Evolutionary conservation across 192 early-diverging fungal genomes (phyloP).

Genomic region (Dissophora globulifera): DNA sequence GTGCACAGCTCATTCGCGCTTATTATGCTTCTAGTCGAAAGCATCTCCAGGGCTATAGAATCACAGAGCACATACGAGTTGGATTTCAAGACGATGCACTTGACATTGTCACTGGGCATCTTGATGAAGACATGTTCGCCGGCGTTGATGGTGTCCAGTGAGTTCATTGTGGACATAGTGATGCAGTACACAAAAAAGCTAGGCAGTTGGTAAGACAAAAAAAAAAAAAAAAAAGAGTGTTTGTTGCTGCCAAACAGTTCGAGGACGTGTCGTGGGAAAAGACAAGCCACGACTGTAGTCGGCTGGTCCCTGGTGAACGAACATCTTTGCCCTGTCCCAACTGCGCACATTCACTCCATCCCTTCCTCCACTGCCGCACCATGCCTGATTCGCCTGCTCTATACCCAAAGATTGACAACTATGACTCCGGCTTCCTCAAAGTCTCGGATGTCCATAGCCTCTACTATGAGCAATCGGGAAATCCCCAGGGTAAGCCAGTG

Average conservation of each 20-base stretch:
- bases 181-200: too few species aligned
- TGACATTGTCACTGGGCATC: slow-evolving; percentile 88
- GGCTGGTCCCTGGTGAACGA: too few species aligned
- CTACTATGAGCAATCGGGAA: slow-evolving; percentile 73
- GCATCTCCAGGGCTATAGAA: too few species aligned
- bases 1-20: too few species aligned
- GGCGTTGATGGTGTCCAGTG: slow-evolving; percentile 57
- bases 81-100: slow-evolving; percentile 75
- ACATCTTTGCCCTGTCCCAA: too few species aligned
- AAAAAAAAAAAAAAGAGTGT: slow-evolving; percentile 3
- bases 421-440: slow-evolving; percentile 62
- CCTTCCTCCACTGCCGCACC: too few species aligned
- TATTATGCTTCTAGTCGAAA: too few species aligned
- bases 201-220: not conserved
- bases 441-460: slow-evolving; percentile 68
- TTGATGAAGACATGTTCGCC: slow-evolving; percentile 78
- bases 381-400: slow-evolving; percentile 49
- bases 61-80: slow-evolving; percentile 52
- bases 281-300: too few species aligned
- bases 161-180: slow-evolving; percentile 14
- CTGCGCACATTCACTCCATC: too few species aligned
- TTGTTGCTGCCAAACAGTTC: too few species aligned
- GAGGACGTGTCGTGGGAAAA: too few species aligned
- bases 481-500: slow-evolving; percentile 67
- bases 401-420: slow-evolving; percentile 61